Percentiles rank a stretch among this genome's conserved stretches.
These are phyloP conservation scores for Leishmania braziliensis DNA, from an alignment of 208 protist species.

Conservation along the genomic window DNA sequence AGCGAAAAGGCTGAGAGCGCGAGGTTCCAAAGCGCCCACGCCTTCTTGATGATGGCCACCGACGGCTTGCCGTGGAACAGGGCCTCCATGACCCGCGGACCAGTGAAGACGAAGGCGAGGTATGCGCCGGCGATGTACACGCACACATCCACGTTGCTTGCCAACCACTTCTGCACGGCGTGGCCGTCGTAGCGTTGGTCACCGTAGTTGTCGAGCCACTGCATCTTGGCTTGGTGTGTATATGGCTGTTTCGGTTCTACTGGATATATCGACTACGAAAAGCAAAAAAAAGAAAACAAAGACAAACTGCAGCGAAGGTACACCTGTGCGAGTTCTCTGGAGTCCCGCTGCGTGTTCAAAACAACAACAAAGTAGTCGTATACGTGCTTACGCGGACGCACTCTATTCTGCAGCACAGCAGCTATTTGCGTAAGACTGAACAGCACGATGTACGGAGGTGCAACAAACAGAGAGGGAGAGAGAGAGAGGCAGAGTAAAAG, in stretches of 20 bases:
- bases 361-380: neutral
- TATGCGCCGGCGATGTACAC: constrained; percentile 59
- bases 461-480: neutral
- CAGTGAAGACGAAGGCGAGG: constrained; percentile 64
- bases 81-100: constrained; percentile 40
- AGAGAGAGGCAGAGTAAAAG: neutral
- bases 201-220: constrained; percentile 53
- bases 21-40: constrained; percentile 87
- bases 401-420: neutral
- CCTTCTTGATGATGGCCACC: constrained; percentile 48
- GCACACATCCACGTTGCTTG: constrained; percentile 46
- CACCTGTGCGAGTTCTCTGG: neutral
- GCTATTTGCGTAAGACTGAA: neutral
- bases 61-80: constrained; percentile 51
- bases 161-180: constrained; percentile 37
- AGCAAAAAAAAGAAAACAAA: neutral
- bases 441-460: neutral
- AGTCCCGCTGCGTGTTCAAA: neutral
- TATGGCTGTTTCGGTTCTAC: neutral
- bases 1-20: constrained; percentile 83
- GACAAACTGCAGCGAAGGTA: neutral
- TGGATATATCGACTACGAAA: neutral
- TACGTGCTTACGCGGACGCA: neutral
- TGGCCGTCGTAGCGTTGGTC: constrained; percentile 47
- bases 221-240: constrained; percentile 24